phyloP scores from a whole-genome alignment of 2,329 filamentous ascomycete species.

The Tolypocladium capitatum region DNA sequence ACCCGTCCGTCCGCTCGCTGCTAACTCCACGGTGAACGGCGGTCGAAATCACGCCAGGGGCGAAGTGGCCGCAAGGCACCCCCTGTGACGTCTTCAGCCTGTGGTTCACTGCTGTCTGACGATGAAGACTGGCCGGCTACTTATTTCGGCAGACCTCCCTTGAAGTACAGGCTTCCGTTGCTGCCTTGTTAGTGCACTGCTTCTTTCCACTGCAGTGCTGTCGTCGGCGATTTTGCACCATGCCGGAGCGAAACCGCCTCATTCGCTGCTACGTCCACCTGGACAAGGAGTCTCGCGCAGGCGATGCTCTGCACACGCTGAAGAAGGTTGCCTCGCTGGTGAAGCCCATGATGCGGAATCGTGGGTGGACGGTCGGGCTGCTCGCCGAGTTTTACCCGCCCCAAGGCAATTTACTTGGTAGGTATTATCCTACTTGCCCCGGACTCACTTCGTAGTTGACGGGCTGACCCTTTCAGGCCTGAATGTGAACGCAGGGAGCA shows the following conservation, averaged over 20 bases:
- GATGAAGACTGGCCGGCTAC: not conserved
- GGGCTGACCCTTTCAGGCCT: slow-evolving; percentile 34
- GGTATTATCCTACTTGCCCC: no score
- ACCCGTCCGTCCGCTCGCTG: not conserved
- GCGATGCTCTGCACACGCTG: slow-evolving; percentile 46
- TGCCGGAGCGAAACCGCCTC: slow-evolving; percentile 23
- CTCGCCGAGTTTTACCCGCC: slow-evolving; percentile 78
- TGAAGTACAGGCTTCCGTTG: not conserved
- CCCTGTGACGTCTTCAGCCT: not conserved
- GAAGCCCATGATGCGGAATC: slow-evolving; percentile 87
- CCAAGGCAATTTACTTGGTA: slow-evolving; percentile 57
- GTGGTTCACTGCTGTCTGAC: not conserved
- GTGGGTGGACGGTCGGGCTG: slow-evolving; percentile 64
- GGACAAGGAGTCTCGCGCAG: slow-evolving; percentile 28
- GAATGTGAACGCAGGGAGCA: slow-evolving; percentile 63
- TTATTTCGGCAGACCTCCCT: not conserved
- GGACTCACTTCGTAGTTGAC: not conserved
- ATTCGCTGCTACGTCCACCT: slow-evolving; percentile 37
- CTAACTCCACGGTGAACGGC: not conserved
- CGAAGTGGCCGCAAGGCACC: not conserved
- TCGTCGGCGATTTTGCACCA: not conserved
- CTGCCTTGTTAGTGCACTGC: not conserved
- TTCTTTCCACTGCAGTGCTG: no score
- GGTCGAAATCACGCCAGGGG: not conserved
- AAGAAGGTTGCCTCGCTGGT: slow-evolving; percentile 77